phyloP scores from a whole-genome alignment of 1,284 basidiomycete species.

The Anthracocystis setariae region DNA sequence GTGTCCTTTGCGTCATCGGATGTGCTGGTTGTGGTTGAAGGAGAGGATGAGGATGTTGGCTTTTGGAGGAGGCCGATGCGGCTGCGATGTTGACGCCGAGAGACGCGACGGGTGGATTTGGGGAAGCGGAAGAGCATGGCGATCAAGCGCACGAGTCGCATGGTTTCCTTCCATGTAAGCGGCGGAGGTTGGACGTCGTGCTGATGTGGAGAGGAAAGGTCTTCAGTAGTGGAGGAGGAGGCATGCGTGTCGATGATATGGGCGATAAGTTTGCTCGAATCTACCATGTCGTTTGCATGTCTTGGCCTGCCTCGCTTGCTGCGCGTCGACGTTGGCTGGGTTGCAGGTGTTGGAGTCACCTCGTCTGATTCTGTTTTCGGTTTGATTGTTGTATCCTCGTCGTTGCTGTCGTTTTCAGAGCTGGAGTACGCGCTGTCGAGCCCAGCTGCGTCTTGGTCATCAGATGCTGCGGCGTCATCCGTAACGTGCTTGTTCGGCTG shows the following conservation, averaged over 20 bases:
- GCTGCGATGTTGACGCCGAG: conserved; percentile 7
- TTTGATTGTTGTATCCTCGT: neutral
- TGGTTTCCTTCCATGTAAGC: conserved; percentile 39
- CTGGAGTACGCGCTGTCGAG: conserved; percentile 11
- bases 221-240: neutral
- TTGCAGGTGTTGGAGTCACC: neutral
- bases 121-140: conserved; percentile 45
- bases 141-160: conserved; percentile 37
- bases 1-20: neutral
- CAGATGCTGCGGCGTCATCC: conserved; percentile 1
- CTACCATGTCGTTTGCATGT: neutral
- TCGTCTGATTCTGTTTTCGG: neutral
- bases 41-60: neutral
- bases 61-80: neutral
- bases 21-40: neutral
- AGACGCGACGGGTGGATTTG: conserved; percentile 28
- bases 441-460: conserved; percentile 14
- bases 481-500: neutral
- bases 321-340: neutral
- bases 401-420: neutral
- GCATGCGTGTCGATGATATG: conserved; percentile 13
- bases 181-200: conserved; percentile 3
- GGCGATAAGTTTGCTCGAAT: conserved; percentile 17
- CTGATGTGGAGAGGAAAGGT: neutral
- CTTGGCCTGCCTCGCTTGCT: neutral